Conservation (phyloP, 345 rosid species). For the Trapa incisa region DNA sequence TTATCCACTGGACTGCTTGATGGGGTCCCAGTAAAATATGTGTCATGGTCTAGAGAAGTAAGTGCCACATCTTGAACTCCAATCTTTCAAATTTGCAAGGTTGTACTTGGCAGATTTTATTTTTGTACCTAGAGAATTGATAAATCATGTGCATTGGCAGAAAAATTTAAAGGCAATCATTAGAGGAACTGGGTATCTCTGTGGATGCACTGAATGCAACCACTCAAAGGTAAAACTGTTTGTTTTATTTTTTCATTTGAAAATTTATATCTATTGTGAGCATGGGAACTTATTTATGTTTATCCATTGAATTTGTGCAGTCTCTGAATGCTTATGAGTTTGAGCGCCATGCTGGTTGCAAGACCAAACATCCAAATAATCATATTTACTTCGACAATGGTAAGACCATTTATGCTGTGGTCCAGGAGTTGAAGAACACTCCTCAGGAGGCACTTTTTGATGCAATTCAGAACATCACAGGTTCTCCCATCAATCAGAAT, state of each 20-base stretch:
- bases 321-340: slow-evolving; percentile 48
- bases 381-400: slow-evolving; percentile 61
- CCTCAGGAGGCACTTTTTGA: slow-evolving; percentile 45
- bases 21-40: slow-evolving; percentile 52
- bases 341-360: slow-evolving; percentile 62
- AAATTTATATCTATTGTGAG: background rate
- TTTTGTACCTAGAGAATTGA: background rate
- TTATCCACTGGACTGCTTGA: slow-evolving; percentile 65
- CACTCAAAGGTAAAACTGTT: slow-evolving; percentile 25
- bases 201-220: slow-evolving; percentile 48
- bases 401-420: slow-evolving; percentile 51
- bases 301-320: slow-evolving; percentile 17
- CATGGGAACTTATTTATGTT: background rate
- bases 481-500: slow-evolving; percentile 43
- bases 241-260: background rate
- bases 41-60: slow-evolving; percentile 63
- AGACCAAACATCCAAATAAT: slow-evolving; percentile 63
- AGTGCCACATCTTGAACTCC: slow-evolving; percentile 1
- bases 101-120: background rate
- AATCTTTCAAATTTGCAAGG: slow-evolving; percentile 4
- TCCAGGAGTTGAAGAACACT: slow-evolving; percentile 57
- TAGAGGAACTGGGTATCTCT: slow-evolving; percentile 43
- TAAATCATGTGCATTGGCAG: slow-evolving; percentile 15
- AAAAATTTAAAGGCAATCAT: slow-evolving; percentile 37
- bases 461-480: slow-evolving; percentile 38